Evolutionary conservation across 805 yeast species (phyloP), one percentile per base, ranked within the genome.

Genomic region (Naumovozyma baii): DNA sequence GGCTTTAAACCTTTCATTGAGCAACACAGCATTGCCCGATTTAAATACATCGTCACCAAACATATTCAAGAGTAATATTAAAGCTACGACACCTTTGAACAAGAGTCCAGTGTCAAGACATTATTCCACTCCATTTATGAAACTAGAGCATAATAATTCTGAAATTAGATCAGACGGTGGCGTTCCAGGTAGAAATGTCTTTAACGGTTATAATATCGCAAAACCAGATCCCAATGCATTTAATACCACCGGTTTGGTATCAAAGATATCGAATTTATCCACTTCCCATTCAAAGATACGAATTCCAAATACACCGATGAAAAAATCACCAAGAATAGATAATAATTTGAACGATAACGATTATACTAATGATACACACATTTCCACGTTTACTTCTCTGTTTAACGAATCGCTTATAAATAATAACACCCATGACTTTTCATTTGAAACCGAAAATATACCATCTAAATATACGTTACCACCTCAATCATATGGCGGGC

Each of bases 1-100:
- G 2, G 57, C 73, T 8, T 50, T 74, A 44, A 74, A 74, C 40
- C 48, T 74, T 37, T 70, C 76, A 10, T 52, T 72, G 17, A 73
- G 68, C 34, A 63, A 57, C 36, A 54, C 68, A 2, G 63, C 59
- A 34, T 19, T 46, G 17, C 40, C 45, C 2, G 26, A 22, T 22
- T 22, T 22, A 10, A 22, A 22, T 22, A 7, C 26, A 10, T 7
- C 7, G 26, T 22, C 26, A 7, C 10, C 26, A 10, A 22, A 22
- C 26, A 22, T 22, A 22, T 22, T 22, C 26, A 22, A 22, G n/a
- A n/a, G n/a, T 22, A 22, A 22, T 15, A n/a, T 12, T 3, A 29
- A 13, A 30, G 13, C 39, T 8, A 17, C 38, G 20, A n/a, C 39
- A 33, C 19, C 28, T 30, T 22, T 22, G 10, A 22, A 22, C 26